Conservation (phyloP, 257 asterid species). For the Osmanthus fragrans region DNA sequence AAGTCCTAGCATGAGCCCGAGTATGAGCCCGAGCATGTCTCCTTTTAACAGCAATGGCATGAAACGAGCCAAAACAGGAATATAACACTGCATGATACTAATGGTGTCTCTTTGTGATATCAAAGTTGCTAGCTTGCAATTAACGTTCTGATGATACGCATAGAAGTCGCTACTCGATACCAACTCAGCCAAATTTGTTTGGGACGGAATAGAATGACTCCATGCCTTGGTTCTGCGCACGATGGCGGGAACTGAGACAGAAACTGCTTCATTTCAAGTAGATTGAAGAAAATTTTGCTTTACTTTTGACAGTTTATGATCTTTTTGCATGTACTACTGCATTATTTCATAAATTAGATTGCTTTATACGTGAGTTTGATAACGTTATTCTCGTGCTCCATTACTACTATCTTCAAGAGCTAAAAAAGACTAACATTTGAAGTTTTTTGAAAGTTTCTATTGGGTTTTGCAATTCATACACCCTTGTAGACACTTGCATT, state of each 20-base stretch:
- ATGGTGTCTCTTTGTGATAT: slow-evolving; percentile 1
- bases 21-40: slow-evolving; percentile 82
- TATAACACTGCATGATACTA: slow-evolving; percentile 25
- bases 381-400: not conserved
- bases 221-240: not conserved
- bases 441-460: not conserved
- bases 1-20: slow-evolving; percentile 79
- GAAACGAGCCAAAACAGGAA: slow-evolving; percentile 80
- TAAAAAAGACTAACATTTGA: not conserved
- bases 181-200: slow-evolving; percentile 5
- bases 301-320: not conserved
- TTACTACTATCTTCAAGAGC: not conserved
- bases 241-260: not conserved
- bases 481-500: too few relatives aligned
- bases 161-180: not conserved
- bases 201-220: slow-evolving; percentile 4
- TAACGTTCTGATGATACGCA: slow-evolving; percentile 6
- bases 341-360: not conserved
- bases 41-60: slow-evolving; percentile 64
- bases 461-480: too few relatives aligned
- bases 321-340: not conserved
- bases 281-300: not conserved
- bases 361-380: not conserved
- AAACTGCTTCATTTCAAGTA: not conserved
- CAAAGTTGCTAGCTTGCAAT: not conserved